These are phyloP conservation scores for Fragaria vesca DNA, from an alignment of 306 rosid genomes.

Conservation along the genomic window DNA sequence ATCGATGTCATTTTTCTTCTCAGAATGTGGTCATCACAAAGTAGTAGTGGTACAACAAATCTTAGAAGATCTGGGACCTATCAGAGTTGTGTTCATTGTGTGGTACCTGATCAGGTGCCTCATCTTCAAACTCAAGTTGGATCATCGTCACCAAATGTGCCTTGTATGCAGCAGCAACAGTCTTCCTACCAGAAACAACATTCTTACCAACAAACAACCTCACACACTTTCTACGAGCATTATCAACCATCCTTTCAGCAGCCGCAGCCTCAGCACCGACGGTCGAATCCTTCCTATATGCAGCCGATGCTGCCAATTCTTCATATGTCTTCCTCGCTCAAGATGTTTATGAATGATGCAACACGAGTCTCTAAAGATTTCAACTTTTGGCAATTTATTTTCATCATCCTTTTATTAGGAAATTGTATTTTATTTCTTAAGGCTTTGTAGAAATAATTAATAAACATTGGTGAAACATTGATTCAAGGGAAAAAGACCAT, in stretches of 20 bases:
- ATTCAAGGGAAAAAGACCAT: no score
- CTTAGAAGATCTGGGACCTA: not conserved
- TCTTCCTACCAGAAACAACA: not conserved
- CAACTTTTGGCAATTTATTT: not conserved
- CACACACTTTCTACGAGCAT: not conserved
- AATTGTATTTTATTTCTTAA: not conserved
- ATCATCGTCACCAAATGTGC: not conserved
- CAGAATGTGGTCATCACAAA: no score
- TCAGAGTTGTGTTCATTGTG: not conserved
- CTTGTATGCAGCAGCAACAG: not conserved
- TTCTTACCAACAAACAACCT: not conserved
- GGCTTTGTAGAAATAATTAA: not conserved
- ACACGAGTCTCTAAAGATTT: not conserved
- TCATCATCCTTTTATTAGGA: not conserved
- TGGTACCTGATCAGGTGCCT: not conserved
- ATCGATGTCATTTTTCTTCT: no score
- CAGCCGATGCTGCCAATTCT: not conserved
- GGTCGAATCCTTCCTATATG: not conserved
- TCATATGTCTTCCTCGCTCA: not conserved
- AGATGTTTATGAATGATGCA: not conserved
- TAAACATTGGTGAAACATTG: no score
- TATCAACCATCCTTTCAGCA: not conserved
- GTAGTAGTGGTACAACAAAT: no score
- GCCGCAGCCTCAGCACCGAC: not conserved
- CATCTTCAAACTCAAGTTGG: not conserved